Evolutionary conservation across 805 yeast genomes (phyloP), one percentile per base, ranked within the genome.

Genomic region (Cyberlindnera saturnus): DNA sequence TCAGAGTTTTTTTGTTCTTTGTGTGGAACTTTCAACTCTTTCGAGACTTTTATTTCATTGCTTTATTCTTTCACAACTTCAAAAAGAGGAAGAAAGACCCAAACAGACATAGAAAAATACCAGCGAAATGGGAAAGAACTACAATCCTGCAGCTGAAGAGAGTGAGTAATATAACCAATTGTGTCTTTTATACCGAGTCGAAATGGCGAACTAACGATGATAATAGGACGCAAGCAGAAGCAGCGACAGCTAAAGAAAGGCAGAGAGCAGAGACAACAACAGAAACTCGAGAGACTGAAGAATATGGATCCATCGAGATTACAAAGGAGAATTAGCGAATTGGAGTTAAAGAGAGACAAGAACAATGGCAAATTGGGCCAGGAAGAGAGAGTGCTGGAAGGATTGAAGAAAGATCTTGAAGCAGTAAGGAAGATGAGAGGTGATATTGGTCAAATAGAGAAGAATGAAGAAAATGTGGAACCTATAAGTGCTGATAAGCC

Each of bases 361-460:
- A 55, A 54, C 3, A 67, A 66, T 41, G 76, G 75, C 3, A 61
- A 62, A 19, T 50, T 62, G 32, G 50, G 61, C n/a, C 52, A 51
- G 6, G 70, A 62, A 26, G 62, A 70, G 34, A 55, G 67, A 32
- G 42, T 51, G 23, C 53, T 72, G 20, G 63, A 62, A 30, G 42
- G 45, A 1, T 55, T 74, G 28, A 55, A 63, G 43, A 60, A 60
- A 13, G 79, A 75, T 46, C 65, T 76, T 63, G 57, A 59, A 1
- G 67, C 65, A 34, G 63, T 69, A 17, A 46, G 52, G 19, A 65
- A 62, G 47, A 56, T 30, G 50, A 31, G 34, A 41, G 34, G 55
- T 43, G 37, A 47, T 43, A 42, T 20, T 6, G 33, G 13, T 18
- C 13, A 16, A 32, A n/a, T 11, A 13, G 13, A 30, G 29, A 29